Percentiles rank a stretch among this genome's conserved stretches.
Conservation (phyloP, 768 basidiomycete genomes). For the Pisolithus orientalis region DNA sequence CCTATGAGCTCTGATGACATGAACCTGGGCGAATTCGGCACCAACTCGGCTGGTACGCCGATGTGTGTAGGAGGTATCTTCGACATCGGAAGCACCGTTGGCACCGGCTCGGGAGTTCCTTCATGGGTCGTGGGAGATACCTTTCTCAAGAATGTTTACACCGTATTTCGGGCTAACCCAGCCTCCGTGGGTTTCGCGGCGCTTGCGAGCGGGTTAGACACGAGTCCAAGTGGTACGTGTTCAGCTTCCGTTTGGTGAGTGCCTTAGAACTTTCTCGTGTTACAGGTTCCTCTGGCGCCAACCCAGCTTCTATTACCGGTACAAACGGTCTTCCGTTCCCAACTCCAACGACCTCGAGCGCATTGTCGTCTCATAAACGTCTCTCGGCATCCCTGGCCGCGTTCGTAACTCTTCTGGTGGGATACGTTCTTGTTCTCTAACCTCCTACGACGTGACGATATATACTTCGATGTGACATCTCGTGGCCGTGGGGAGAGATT, state of each 20-base stretch:
- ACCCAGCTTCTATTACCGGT: neutral
- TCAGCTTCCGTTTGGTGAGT: neutral
- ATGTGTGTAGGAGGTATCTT: conserved; percentile 67
- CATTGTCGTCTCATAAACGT: neutral
- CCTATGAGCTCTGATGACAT: conserved; percentile 71
- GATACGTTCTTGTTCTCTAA: neutral
- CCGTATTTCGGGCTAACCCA: conserved; percentile 21
- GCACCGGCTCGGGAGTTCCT: conserved; percentile 35
- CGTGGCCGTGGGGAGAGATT: too few relatives aligned
- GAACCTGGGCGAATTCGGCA: conserved; percentile 54
- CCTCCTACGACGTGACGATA: too few relatives aligned
- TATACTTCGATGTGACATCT: too few relatives aligned
- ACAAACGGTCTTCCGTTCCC: neutral
- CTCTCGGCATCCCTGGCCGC: neutral
- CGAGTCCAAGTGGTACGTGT: neutral
- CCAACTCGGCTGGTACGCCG: conserved; percentile 3
- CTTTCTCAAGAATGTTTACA: conserved; percentile 46
- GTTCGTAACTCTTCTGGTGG: neutral
- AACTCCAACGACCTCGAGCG: neutral
- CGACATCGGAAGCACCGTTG: conserved; percentile 54
- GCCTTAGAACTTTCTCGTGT: too few relatives aligned
- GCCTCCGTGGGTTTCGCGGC: conserved; percentile 25
- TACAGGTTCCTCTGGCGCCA: neutral
- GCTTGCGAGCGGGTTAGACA: conserved; percentile 14
- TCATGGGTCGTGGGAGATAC: conserved; percentile 67